A percentile compares a stretch with the other conserved stretches of the same genome.
Evolutionary conservation across 768 basidiomycete species (phyloP).

Genomic region (Hygrocybe punicea): DNA sequence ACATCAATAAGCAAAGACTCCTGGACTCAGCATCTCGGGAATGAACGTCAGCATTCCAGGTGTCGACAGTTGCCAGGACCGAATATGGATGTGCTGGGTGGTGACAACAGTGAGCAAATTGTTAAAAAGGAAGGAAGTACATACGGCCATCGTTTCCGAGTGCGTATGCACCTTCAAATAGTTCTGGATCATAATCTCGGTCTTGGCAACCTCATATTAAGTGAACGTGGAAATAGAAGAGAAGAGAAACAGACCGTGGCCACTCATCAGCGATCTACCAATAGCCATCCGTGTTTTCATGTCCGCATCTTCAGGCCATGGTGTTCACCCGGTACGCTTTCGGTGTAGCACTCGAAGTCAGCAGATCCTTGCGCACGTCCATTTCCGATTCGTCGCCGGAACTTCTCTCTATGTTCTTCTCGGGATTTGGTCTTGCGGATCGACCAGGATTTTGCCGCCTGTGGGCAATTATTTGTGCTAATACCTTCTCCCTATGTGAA

Average conservation of each 20-base stretch:
- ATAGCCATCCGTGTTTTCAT: slow-evolving; percentile 18
- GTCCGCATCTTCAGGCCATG: too few relatives aligned
- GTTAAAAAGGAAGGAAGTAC: slow-evolving; percentile 1
- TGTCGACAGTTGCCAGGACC: slow-evolving; percentile 5
- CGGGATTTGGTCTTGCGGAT: slow-evolving; percentile 7
- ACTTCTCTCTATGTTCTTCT: slow-evolving; percentile 8
- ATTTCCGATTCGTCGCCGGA: slow-evolving; percentile 8
- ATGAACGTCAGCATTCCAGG: slow-evolving; percentile 7
- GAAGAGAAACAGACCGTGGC: slow-evolving; percentile 16
- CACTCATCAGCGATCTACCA: slow-evolving; percentile 19
- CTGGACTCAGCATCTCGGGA: not conserved
- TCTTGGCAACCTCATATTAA: slow-evolving; percentile 13
- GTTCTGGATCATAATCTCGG: slow-evolving; percentile 19
- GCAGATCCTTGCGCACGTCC: not conserved
- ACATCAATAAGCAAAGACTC: slow-evolving; percentile 3
- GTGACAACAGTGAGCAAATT: slow-evolving; percentile 7
- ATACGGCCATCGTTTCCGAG: slow-evolving; percentile 1
- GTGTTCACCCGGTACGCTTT: not conserved
- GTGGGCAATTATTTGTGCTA: not conserved
- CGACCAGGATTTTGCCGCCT: slow-evolving; percentile 14
- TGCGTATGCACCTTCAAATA: slow-evolving; percentile 18
- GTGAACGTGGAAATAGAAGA: slow-evolving; percentile 2
- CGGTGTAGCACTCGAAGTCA: not conserved
- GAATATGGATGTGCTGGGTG: slow-evolving; percentile 7
- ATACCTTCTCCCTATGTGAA: slow-evolving; percentile 5